Evolutionary conservation across 768 basidiomycete genomes (phyloP), one percentile per base, ranked within the genome.

Genomic region (Suillus paluster): DNA sequence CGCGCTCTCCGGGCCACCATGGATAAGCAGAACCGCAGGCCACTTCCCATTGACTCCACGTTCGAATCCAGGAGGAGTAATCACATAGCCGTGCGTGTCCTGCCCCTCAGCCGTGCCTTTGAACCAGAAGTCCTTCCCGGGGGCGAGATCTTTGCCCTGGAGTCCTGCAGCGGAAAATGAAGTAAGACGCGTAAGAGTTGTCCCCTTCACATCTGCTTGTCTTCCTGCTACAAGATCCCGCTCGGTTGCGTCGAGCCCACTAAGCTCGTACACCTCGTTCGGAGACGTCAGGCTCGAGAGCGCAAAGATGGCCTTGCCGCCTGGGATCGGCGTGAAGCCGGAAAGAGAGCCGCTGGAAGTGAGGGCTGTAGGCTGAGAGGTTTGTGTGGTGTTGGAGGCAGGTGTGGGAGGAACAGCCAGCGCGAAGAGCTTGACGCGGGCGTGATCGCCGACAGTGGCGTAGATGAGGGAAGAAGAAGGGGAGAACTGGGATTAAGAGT

Each of bases 51-150:
- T 79, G 60, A 88, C 84, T 12, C 83, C 84, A 57, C 81, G 73
- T 66, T 84, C 81, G 83, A 86, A 96, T 6, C 92, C 92, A 36
- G 83, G 83, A 9, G 97, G 97, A 66, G 88, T 92, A 59, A 95
- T 65, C 15, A 87, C 78, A 90, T 90, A 98, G 6, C 94, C 95
- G 49, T 97, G 95, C 17, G 98, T 87, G 34, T 84, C 70, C 72
- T 83, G 84, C 17, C 25, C 54, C 11, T 86, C 84, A 66, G 89
- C 76, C 4, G 92, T 92, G 11, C 97, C 97, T 63, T 86, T 84
- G 79, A 97, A 98, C 87, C 89, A 94, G 70, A 98, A 92, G 61
- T 92, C 87, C 67, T 96, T 89, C 15, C 90, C 92, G 9, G 73
- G 69, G 60, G 79, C 77, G 42, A 97, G 79, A 25, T 75, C 60